These are phyloP conservation scores for Curvularia lunata DNA, from an alignment of 2,329 filamentous ascomycete species.

Conservation along the genomic window DNA sequence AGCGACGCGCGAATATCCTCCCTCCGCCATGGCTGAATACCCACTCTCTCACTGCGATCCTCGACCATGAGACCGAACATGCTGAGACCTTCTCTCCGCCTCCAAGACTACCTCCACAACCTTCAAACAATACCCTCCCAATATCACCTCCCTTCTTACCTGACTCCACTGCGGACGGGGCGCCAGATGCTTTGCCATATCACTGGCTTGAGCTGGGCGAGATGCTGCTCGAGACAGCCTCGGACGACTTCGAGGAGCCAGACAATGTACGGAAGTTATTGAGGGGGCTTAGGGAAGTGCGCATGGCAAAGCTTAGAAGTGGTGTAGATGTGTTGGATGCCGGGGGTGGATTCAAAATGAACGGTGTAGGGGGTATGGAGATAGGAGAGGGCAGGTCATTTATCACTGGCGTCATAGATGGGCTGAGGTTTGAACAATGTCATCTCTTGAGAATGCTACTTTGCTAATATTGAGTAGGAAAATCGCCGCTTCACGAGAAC, in stretches of 20 bases:
- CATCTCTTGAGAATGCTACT: too few species aligned
- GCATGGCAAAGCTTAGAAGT: conserved; percentile 85
- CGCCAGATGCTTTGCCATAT: conserved; percentile 78
- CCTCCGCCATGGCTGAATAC: conserved; percentile 88
- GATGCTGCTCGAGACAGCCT: conserved; percentile 81
- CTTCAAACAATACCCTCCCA: conserved; percentile 49
- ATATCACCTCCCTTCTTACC: conserved; percentile 74
- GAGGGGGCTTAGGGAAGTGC: conserved; percentile 82
- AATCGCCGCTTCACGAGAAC: conserved; percentile 81
- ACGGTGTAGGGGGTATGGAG: conserved; percentile 92
- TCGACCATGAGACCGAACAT: conserved; percentile 78
- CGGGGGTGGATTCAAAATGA: conserved; percentile 73
- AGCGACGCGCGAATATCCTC: conserved; percentile 89
- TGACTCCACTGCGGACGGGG: conserved; percentile 72
- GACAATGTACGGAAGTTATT: conserved; percentile 77
- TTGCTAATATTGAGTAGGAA: conserved; percentile 58
- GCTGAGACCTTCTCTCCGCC: conserved; percentile 77
- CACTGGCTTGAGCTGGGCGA: conserved; percentile 95
- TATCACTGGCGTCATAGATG: conserved; percentile 84
- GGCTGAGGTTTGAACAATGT: conserved; percentile 61
- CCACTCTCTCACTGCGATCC: conserved; percentile 74
- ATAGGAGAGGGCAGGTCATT: conserved; percentile 85
- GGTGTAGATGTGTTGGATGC: conserved; percentile 75
- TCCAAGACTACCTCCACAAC: conserved; percentile 69
- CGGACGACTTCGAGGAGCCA: conserved; percentile 78